A percentile compares a stretch with the other conserved stretches of the same genome.
Evolutionary conservation across 73 alveolate genomes (phyloP).

Genomic region (Paraurostyla sp.): DNA sequence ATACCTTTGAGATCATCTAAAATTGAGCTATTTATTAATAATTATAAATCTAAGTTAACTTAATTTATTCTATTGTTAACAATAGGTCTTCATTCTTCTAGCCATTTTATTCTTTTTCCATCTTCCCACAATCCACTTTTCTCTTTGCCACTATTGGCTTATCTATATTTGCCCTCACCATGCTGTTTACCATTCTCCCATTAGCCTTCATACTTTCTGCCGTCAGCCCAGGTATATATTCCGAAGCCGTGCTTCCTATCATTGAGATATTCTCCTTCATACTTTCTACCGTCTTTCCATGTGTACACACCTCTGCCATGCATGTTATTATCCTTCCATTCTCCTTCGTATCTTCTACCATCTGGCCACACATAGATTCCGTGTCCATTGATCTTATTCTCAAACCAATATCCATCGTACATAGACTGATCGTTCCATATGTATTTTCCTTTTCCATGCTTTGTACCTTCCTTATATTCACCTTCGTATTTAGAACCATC

Average conservation of each 20-base stretch:
- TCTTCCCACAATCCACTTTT: conserved; percentile 84
- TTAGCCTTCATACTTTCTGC: conserved; percentile 76
- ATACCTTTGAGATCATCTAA: not conserved
- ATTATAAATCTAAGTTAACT: not conserved
- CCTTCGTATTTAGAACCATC: conserved; percentile 90
- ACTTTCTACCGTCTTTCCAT: conserved; percentile 82
- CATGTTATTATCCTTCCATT: conserved; percentile 84
- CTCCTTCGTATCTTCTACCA: conserved; percentile 80
- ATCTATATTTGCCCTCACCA: conserved; percentile 76
- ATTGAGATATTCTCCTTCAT: conserved; percentile 80
- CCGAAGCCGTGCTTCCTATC: conserved; percentile 85
- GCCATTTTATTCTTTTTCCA: conserved; percentile 72
- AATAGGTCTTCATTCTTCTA: conserved; percentile 15
- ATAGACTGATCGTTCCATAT: conserved; percentile 81
- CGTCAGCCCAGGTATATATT: conserved; percentile 81
- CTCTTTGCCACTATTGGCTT: conserved; percentile 66
- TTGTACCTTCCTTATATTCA: conserved; percentile 78
- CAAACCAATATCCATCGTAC: conserved; percentile 82
- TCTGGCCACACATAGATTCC: conserved; percentile 83
- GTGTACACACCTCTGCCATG: conserved; percentile 84
- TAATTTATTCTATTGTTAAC: not conserved
- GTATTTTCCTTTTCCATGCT: conserved; percentile 84
- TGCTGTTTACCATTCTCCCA: conserved; percentile 85
- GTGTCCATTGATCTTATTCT: conserved; percentile 77
- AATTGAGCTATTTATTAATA: not conserved